Evolutionary conservation across 257 asterid species (phyloP).

Genomic region (Solanum arcanum): DNA sequence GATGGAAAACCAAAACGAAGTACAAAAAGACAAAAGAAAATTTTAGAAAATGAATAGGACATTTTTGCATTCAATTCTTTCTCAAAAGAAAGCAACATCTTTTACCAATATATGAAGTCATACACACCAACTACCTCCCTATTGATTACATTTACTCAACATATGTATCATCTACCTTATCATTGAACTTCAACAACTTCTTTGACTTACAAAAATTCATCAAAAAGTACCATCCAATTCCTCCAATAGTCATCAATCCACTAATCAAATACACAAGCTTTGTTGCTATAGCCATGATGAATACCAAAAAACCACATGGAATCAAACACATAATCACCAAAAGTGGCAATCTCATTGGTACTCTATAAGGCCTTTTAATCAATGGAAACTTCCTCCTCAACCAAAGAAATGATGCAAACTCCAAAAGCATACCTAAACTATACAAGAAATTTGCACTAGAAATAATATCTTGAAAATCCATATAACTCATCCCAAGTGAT

Average conservation of each 20-base stretch:
- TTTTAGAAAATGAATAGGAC: background rate
- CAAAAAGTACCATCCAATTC: conserved; percentile 40
- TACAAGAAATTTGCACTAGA: conserved; percentile 51
- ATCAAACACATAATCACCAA: conserved; percentile 43
- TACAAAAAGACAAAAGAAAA: background rate
- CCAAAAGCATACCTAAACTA: conserved; percentile 57
- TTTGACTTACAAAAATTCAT: conserved; percentile 38
- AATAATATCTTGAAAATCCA: conserved; percentile 25
- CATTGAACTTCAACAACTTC: conserved; percentile 13
- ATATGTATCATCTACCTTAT: background rate
- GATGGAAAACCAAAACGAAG: background rate
- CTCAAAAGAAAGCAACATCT: background rate
- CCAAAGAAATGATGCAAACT: conserved; percentile 48
- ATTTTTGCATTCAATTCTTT: background rate
- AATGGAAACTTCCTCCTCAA: conserved; percentile 24
- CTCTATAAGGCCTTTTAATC: conserved; percentile 37
- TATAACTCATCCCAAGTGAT: conserved; percentile 27
- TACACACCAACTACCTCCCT: background rate
- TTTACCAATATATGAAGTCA: background rate
- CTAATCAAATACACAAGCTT: conserved; percentile 38
- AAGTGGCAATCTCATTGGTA: conserved; percentile 33
- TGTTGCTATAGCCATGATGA: conserved; percentile 44
- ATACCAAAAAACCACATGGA: conserved; percentile 45
- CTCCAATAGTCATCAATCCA: conserved; percentile 39
- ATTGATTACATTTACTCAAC: background rate